Base-by-base conservation (phyloP, 176 grass and related monocot species). In the Hyparrhenia diplandra region DNA sequence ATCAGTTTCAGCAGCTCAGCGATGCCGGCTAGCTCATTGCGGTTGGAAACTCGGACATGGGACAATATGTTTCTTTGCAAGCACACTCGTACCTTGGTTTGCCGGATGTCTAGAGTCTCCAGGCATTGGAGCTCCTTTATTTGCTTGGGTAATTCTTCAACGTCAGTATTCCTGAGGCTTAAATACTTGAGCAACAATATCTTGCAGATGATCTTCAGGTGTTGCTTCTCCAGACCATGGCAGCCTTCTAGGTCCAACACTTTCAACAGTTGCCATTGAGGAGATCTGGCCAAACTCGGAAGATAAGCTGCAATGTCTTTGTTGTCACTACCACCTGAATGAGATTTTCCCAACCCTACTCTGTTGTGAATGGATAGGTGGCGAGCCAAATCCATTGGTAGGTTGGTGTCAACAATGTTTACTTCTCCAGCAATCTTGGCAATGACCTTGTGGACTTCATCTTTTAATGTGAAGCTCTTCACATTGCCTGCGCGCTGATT, bases 201-300 rank as follows among this genome's bases (percentile, higher is more conserved):
- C 13, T 82, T 51, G 36, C 80, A 88, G 13, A 84, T 69, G 6
- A 18, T 67, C 67, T 79, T 30, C 37, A 73, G 31, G 6, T 88
- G 71, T 5, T 80, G 18, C 32, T 32, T 64, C 3, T 21, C 66
- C 27, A 88, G 46, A 12, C 31, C 73, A 25, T 34, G 73, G 41
- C 80, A 79, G 37, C 66, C 86, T 64, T 77, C 73, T 8, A 88
- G 82, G 78, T 84, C 86, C 4, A 88, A 43, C 43, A 88, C 55
- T 10, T 67, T 79, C 8, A 88, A 28, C 0, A 75, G 41, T 65
- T 73, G 21, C 64, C 64, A 59, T 11, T 79, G 14, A 52, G 21
- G 13, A 18, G 76, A 69, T 20, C 0, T 5, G 1, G 28, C 12
- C 14, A 45, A 5, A 14, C 29, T 17, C 4, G 18, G 27, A 31